Conservation (phyloP, 2,329 filamentous ascomycete genomes). For the Alternaria ventricosa region DNA sequence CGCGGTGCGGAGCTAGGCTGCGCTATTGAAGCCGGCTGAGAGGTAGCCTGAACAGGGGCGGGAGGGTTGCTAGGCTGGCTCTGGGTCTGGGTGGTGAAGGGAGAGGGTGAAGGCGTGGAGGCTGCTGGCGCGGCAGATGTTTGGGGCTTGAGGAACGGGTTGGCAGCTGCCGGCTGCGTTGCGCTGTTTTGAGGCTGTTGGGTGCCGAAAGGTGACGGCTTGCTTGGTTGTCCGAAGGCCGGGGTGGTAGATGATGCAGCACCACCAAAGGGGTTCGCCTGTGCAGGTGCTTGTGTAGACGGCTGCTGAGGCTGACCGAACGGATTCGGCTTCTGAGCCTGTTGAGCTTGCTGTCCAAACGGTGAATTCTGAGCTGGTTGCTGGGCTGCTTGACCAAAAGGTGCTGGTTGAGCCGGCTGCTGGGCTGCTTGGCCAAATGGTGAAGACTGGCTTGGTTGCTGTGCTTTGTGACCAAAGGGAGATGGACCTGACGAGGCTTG, state of each 20-base stretch:
- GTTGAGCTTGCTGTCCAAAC: slow-evolving; percentile 27
- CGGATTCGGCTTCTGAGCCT: slow-evolving; percentile 18
- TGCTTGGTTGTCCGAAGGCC: slow-evolving; percentile 45
- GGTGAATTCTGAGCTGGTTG: slow-evolving; percentile 20
- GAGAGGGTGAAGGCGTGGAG: slow-evolving; percentile 17
- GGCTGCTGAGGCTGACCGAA: slow-evolving; percentile 10
- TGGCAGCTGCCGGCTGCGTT: slow-evolving; percentile 16
- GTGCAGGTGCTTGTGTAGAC: slow-evolving; percentile 3
- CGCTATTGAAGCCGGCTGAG: slow-evolving; percentile 58
- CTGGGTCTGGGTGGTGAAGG: slow-evolving; percentile 19
- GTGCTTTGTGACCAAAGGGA: slow-evolving; percentile 32
- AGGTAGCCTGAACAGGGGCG: background rate
- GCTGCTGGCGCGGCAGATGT: slow-evolving; percentile 12
- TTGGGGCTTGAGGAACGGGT: slow-evolving; percentile 33
- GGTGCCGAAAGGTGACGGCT: slow-evolving; percentile 35
- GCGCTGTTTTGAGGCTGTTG: slow-evolving; percentile 10
- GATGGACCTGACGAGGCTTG: slow-evolving; percentile 25
- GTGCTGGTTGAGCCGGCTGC: slow-evolving; percentile 17
- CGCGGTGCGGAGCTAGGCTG: slow-evolving; percentile 16
- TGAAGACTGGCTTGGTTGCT: slow-evolving; percentile 22
- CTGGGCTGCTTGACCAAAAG: slow-evolving; percentile 25
- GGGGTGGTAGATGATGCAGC: slow-evolving; percentile 20
- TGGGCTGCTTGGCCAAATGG: slow-evolving; percentile 17
- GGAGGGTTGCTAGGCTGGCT: slow-evolving; percentile 64
- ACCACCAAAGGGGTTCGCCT: slow-evolving; percentile 27